These are phyloP conservation scores for Gaultheria prostrata DNA, from an alignment of 148 eudicot genomes.

Conservation along the genomic window DNA sequence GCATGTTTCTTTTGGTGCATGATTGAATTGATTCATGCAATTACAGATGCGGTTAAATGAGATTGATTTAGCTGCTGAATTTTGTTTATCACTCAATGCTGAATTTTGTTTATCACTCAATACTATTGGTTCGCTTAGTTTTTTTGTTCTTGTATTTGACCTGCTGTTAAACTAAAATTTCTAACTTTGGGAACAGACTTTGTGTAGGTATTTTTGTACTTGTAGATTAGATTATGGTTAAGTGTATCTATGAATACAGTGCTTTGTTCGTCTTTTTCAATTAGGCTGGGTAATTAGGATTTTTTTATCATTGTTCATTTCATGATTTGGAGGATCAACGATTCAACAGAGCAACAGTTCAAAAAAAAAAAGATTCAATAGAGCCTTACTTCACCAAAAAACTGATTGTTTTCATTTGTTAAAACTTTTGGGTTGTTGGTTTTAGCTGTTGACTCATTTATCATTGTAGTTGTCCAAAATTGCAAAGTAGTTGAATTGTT, in stretches of 20 bases:
- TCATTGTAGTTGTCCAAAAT: neutral
- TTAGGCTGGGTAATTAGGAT: neutral
- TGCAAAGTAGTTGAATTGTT: neutral
- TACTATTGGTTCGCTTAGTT: neutral
- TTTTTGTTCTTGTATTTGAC: neutral
- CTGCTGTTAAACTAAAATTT: neutral
- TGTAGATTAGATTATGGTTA: neutral
- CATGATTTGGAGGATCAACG: neutral
- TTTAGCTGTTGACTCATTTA: constrained; percentile 10
- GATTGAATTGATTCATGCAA: constrained; percentile 5
- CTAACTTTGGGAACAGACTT: neutral
- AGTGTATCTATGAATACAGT: neutral
- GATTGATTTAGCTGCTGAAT: constrained; percentile 8
- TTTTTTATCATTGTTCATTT: neutral
- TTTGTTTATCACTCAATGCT: neutral
- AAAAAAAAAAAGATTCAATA: no score
- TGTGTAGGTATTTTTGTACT: neutral
- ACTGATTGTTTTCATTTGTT: neutral
- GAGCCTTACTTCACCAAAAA: neutral
- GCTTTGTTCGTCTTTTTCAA: neutral
- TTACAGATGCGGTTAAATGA: neutral
- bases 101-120: neutral
- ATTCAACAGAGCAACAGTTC: no score
- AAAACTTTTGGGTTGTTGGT: neutral
- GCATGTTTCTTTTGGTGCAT: neutral